Evolutionary conservation across 1,284 basidiomycete genomes (phyloP), one percentile per base, ranked within the genome.

Genomic region (Kwoniella shivajii): DNA sequence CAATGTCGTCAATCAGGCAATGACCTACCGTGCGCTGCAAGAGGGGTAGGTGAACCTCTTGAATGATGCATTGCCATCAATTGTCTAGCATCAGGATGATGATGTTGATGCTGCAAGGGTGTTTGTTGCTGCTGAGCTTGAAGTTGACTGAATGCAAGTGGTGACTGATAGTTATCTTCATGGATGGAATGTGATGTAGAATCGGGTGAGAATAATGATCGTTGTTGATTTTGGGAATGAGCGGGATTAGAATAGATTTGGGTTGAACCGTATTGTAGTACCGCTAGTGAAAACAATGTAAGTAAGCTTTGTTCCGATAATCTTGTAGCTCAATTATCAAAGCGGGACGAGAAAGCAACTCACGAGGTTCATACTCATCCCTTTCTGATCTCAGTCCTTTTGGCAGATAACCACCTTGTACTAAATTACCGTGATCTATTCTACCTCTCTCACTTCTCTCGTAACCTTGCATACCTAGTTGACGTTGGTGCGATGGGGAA

Each of bases 21-120:
- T 7, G 30, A 50, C 59, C 55, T 39, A 61, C 59, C 56, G 48
- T 61, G 59, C 11, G 59, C 59, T 46, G 48, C 39, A 30, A 61
- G 36, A 55, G 59, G 56, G 26, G 51, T 54, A 2, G 59, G 59
- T 7, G 56, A 57, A 16, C 59, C 55, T 34, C 56, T 51, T 37
- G 52, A 50, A 39, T 61, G 59, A 54, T 61, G 59, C 38, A 61
- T 39, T 22, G 57, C 56, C 59, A 61, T 61, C 52, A 61, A 36
- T 16, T 52, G 47, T 31, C 59, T 57, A 3, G 59, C 59, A 46
- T 61, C 59, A 4, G 59, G 59, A 48, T 62, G 60, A 44, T 57
- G 53, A 30, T 46, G 56, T 26, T 34, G 45, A 13, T 16, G 42
- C 20, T 42, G 31, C 33, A n/a, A n/a, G n/a, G n/a, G n/a, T n/a